Conservation (phyloP, 805 yeast species). For the Myxozyma nipponensis region DNA sequence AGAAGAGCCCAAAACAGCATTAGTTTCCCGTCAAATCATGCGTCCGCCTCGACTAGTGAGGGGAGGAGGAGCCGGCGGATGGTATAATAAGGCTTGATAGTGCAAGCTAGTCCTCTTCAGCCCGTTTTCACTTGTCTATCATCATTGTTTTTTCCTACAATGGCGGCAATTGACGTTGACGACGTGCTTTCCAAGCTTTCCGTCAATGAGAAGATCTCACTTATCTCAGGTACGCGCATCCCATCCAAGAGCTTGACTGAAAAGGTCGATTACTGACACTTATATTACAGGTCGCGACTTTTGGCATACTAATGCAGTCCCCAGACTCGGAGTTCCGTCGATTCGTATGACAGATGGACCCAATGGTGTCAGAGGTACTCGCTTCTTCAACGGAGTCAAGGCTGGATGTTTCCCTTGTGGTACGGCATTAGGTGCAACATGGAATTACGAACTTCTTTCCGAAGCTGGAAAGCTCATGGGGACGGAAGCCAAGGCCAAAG, state of each 20-base stretch:
- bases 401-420: conserved; percentile 62
- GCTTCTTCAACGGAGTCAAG: conserved; percentile 49
- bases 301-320: conserved; percentile 49
- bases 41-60: too few relatives aligned
- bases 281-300: conserved; percentile 35
- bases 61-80: too few relatives aligned
- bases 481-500: conserved; percentile 51
- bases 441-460: conserved; percentile 48
- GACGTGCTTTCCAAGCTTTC: conserved; percentile 30
- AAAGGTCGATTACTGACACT: neutral
- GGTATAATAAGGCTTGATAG: too few relatives aligned
- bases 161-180: conserved; percentile 11
- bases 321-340: conserved; percentile 44
- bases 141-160: neutral
- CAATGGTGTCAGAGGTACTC: conserved; percentile 60
- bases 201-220: conserved; percentile 32
- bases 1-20: too few relatives aligned
- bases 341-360: conserved; percentile 58
- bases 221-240: conserved; percentile 39
- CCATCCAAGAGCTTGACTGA: neutral
- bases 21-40: too few relatives aligned
- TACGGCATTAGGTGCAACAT: conserved; percentile 56
- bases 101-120: too few relatives aligned
- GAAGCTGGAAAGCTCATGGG: conserved; percentile 54
- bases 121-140: too few relatives aligned